Base-by-base conservation (phyloP, 768 basidiomycete species). In the Calocera cornea region DNA sequence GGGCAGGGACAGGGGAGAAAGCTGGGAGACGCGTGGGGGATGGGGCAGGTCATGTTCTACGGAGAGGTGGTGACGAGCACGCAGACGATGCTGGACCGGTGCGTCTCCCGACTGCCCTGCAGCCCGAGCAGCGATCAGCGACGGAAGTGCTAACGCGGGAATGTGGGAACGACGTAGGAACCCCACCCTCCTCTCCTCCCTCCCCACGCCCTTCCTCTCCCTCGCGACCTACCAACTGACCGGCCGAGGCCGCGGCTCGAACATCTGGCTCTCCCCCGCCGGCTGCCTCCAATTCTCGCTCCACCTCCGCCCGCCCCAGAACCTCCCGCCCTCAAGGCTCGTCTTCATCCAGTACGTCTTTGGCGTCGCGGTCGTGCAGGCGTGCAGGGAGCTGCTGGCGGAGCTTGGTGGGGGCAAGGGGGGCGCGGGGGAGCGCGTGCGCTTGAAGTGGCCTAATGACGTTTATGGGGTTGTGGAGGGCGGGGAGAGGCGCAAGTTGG, bases 371-470 rank as follows among this genome's bases (percentile, higher is more conserved):
- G 87, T 97, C n/a, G 85, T 87, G 19, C 88, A 94, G 71, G 93
- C 89, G 0, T 91, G 90, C 71, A 82, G 87, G 64, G 82, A 86
- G 1, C 77, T 78, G 1, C 24, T 67, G 0, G 78, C 72, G 11
- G 80, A 87, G n/a, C 79, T 87, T 0, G 84, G 69, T 5, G 67
- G 50, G 27, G 75, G 67, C n/a, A n/a, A n/a, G n/a, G n/a, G n/a
- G 36, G 77, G 77, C 65, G 80, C 78, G 64, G 86, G 84, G 14
- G 77, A 84, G 1, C 80, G 80, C 16, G 83, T 97, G 12, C 81
- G 86, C 41, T 78, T 98, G 29, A 98, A 97, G 76, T 98, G 97
- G 97, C 97, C 95, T 22, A 98, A 98, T 73, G 97, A 98, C 72
- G 79, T 99, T 2, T 97, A 97, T 72, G 89, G 86, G 1, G 81